Percentiles rank a stretch among this genome's conserved stretches.
phyloP scores from a whole-genome alignment of 805 yeast species.

The Teunomyces barrocoloradensis region DNA sequence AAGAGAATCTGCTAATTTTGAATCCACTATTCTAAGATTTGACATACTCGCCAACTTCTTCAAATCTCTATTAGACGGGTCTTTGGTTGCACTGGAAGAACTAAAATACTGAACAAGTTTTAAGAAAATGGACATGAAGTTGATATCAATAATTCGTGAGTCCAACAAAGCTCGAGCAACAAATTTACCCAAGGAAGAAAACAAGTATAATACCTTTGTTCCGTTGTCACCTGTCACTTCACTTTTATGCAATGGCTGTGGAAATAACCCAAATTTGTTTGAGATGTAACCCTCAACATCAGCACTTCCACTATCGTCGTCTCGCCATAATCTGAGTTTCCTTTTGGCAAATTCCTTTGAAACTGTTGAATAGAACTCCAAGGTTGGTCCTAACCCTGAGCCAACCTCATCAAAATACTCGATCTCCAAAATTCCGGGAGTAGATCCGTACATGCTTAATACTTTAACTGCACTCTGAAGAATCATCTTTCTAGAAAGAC shows the following conservation, averaged over 20 bases:
- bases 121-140: conserved; percentile 71
- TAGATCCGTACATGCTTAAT: conserved; percentile 67
- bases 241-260: conserved; percentile 51
- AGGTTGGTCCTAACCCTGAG: conserved; percentile 94
- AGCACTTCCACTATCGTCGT: conserved; percentile 17
- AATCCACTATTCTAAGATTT: conserved; percentile 53
- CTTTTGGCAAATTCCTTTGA: conserved; percentile 69
- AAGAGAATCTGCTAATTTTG: conserved; percentile 56
- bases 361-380: conserved; percentile 83
- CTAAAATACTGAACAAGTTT: conserved; percentile 46
- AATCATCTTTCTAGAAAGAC: conserved; percentile 68
- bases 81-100: conserved; percentile 8
- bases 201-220: conserved; percentile 47
- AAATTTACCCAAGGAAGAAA: conserved; percentile 73
- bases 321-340: conserved; percentile 68
- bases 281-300: conserved; percentile 37
- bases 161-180: conserved; percentile 85
- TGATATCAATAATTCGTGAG: conserved; percentile 81
- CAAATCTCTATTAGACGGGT: conserved; percentile 9
- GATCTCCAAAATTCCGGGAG: conserved; percentile 81
- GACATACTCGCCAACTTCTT: conserved; percentile 30
- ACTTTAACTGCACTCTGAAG: conserved; percentile 79
- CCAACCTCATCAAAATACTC: conserved; percentile 91
- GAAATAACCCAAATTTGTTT: conserved; percentile 63
- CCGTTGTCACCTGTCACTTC: conserved; percentile 31